A percentile compares a stretch with the other conserved stretches of the same genome.
phyloP scores from a whole-genome alignment of 257 asterid genomes.

The Petunia axillaris region DNA sequence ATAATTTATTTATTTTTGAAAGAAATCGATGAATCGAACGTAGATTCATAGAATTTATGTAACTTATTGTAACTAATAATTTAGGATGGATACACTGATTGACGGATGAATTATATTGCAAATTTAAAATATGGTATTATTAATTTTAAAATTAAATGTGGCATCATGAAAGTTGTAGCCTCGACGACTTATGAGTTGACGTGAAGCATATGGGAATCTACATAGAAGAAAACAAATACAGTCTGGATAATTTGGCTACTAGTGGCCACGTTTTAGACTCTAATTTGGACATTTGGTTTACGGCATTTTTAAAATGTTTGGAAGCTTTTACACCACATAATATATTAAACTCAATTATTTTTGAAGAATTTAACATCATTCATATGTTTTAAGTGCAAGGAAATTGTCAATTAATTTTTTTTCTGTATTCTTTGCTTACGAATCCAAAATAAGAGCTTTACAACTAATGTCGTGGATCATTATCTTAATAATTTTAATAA shows the following conservation, averaged over 20 bases:
- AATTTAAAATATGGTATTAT: not conserved
- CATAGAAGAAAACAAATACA: not conserved
- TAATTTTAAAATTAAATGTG: not conserved
- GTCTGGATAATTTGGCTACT: slow-evolving; percentile 17
- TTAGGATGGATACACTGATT: not conserved
- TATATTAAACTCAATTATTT: not conserved
- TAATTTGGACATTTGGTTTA: not conserved
- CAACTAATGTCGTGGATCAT: no score
- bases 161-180: not conserved
- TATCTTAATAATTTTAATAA: no score
- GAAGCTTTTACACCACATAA: not conserved
- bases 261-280: slow-evolving; percentile 12
- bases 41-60: no score
- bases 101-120: not conserved
- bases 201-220: slow-evolving; percentile 18
- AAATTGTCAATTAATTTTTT: not conserved
- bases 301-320: not conserved
- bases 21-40: no score
- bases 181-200: slow-evolving; percentile 21
- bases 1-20: no score
- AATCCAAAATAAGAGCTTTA: no score
- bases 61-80: not conserved
- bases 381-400: not conserved
- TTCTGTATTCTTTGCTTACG: not conserved
- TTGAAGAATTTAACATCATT: not conserved